These are phyloP conservation scores for Stellera chamaejasme DNA, from an alignment of 345 rosid species.

Conservation along the genomic window DNA sequence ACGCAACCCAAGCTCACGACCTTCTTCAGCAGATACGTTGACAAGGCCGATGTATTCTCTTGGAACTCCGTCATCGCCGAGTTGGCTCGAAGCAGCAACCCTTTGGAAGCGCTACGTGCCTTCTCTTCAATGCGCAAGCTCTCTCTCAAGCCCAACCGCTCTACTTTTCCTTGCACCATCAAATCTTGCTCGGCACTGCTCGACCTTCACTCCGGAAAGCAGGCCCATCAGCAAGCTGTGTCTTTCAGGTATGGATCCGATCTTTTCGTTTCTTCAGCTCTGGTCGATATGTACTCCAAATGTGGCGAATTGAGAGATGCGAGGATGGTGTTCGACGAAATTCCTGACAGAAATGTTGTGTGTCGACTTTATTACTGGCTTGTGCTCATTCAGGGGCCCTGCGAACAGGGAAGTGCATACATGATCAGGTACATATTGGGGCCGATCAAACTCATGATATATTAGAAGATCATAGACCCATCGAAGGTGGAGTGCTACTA, in stretches of 20 bases:
- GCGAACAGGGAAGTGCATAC: slow-evolving; percentile 57
- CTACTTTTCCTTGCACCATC: slow-evolving; percentile 75
- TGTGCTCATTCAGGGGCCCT: slow-evolving; percentile 63
- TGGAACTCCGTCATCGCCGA: slow-evolving; percentile 90
- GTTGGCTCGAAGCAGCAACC: slow-evolving; percentile 72
- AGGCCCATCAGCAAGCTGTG: slow-evolving; percentile 77
- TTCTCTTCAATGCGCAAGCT: slow-evolving; percentile 76
- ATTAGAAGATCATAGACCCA: too few relatives aligned
- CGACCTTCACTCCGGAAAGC: slow-evolving; percentile 64
- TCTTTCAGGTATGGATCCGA: slow-evolving; percentile 59
- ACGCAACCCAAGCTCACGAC: slow-evolving; percentile 43
- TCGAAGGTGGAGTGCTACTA: too few relatives aligned
- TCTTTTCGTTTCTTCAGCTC: slow-evolving; percentile 68
- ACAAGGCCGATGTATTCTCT: slow-evolving; percentile 57
- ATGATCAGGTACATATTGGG: slow-evolving; percentile 85
- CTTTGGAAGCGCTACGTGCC: slow-evolving; percentile 64
- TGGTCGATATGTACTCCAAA: slow-evolving; percentile 64
- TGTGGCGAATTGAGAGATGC: slow-evolving; percentile 58
- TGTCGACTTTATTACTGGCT: slow-evolving; percentile 61
- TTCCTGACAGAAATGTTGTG: slow-evolving; percentile 56
- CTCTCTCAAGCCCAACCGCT: slow-evolving; percentile 59
- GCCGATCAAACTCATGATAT: too few relatives aligned
- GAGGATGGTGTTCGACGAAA: slow-evolving; percentile 65
- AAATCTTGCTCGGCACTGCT: slow-evolving; percentile 77
- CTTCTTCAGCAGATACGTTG: slow-evolving; percentile 62